phyloP scores from a whole-genome alignment of 306 rosid species.

The Cucumis cinereus region DNA sequence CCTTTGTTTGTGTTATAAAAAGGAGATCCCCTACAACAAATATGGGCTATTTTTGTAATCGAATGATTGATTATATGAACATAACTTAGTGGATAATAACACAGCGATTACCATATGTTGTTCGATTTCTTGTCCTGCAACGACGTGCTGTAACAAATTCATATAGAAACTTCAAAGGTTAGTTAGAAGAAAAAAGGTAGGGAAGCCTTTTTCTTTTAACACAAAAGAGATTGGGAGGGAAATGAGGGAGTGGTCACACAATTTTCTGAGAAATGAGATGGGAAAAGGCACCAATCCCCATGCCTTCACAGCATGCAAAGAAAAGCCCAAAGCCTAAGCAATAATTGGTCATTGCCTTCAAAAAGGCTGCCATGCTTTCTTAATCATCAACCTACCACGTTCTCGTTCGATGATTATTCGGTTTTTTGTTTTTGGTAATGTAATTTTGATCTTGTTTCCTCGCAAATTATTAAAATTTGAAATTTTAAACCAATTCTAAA shows the following conservation, averaged over 20 bases:
- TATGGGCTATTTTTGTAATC: background rate
- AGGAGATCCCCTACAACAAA: background rate
- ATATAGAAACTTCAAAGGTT: too few relatives aligned
- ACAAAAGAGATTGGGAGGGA: background rate
- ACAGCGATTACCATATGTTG: too few relatives aligned
- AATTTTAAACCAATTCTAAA: too few relatives aligned
- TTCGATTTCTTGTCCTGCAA: too few relatives aligned
- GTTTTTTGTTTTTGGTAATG: too few relatives aligned
- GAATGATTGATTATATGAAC: too few relatives aligned
- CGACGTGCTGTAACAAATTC: too few relatives aligned
- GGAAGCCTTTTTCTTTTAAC: background rate
- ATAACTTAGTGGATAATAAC: too few relatives aligned
- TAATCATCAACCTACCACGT: background rate
- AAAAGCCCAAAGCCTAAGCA: background rate
- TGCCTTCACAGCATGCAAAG: background rate
- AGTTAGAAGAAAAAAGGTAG: too few relatives aligned
- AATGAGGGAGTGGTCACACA: background rate
- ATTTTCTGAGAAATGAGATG: background rate
- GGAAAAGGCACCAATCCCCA: constrained; percentile 3
- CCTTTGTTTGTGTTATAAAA: background rate
- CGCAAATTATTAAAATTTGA: too few relatives aligned
- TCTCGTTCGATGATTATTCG: too few relatives aligned
- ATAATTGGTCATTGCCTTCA: background rate
- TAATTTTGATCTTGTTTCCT: too few relatives aligned
- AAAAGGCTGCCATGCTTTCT: background rate